Base-by-base conservation (phyloP, 1,284 basidiomycete genomes). In the Anthracocystis panici-leucophaei region DNA sequence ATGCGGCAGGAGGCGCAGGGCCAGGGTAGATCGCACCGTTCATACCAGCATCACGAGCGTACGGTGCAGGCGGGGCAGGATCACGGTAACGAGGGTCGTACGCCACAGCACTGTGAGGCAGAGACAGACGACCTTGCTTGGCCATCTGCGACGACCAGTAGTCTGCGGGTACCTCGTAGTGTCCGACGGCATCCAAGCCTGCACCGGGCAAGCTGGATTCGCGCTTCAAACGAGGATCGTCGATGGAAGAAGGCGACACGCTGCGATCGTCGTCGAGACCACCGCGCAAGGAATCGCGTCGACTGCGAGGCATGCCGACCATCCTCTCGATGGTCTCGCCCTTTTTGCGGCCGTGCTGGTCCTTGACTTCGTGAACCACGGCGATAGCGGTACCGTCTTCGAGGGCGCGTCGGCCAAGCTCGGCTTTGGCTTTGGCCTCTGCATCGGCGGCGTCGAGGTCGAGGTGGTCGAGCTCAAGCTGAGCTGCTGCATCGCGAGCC, bases 351-450 rank as follows among this genome's bases (percentile, higher is more conserved):
- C 78, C 78, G 25, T 75, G 62, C 57, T 75, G 68, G 53, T 80
- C 79, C 49, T 77, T 75, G 56, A 79, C 75, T 14, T 82, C 81
- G 42, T 79, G 78, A 16, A 82, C 81, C 20, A 82, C 78, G 21
- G 78, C 80, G 59, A 82, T 82, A 46, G 81, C 81, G 29, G 80
- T 82, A 33, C 81, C 81, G n/a, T 80, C 78, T 25, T 80, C 78
- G 33, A 82, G 69, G 1, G 81, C 81, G 25, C 75, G 70, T 20
- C 78, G 66, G 14, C 80, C 80, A 16, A 82, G 67, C 40, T 74
- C 63, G 16, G 75, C 80, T 35, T 70, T 75, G 35, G 81, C 78
- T 40, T 78, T 76, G 1, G 74, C 63, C 45, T 81, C 74, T 20
- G 77, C 62, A 58, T 81, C 75, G 45, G 64, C 55, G 40, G 65